Evolutionary conservation across 179 eudicot genomes (phyloP).

Genomic region (Patellifolia procumbens): DNA sequence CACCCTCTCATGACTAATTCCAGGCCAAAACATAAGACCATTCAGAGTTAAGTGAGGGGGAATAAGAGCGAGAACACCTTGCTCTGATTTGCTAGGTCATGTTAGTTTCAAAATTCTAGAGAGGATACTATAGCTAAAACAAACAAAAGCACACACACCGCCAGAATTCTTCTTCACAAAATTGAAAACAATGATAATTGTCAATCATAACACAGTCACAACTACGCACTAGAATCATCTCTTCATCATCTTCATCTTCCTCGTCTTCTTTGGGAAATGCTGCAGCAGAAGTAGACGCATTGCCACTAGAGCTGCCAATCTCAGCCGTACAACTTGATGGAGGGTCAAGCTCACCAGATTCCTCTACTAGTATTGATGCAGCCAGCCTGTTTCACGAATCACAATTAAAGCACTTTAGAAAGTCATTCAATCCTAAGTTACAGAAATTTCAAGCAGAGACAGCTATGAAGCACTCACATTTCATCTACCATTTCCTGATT

Average conservation of each 20-base stretch:
- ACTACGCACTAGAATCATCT: conserved; percentile 72
- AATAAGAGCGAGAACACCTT: neutral
- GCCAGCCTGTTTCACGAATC: conserved; percentile 70
- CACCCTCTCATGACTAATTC: neutral
- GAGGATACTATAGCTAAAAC: neutral
- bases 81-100: neutral
- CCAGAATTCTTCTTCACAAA: neutral
- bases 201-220: neutral
- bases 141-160: neutral
- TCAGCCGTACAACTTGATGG: conserved; percentile 46
- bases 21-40: neutral
- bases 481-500: conserved; percentile 71
- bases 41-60: neutral
- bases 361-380: conserved; percentile 86
- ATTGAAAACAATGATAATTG: neutral
- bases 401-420: conserved; percentile 16
- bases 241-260: conserved; percentile 74
- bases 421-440: neutral
- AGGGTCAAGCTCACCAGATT: conserved; percentile 41
- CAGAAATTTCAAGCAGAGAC: neutral
- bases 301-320: conserved; percentile 24
- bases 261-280: conserved; percentile 40
- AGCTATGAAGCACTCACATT: conserved; percentile 49
- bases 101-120: too few species aligned
- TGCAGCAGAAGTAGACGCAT: conserved; percentile 37